These are phyloP conservation scores for Bipolaris zeicola DNA, from an alignment of 2,329 filamentous ascomycete species.

Conservation along the genomic window DNA sequence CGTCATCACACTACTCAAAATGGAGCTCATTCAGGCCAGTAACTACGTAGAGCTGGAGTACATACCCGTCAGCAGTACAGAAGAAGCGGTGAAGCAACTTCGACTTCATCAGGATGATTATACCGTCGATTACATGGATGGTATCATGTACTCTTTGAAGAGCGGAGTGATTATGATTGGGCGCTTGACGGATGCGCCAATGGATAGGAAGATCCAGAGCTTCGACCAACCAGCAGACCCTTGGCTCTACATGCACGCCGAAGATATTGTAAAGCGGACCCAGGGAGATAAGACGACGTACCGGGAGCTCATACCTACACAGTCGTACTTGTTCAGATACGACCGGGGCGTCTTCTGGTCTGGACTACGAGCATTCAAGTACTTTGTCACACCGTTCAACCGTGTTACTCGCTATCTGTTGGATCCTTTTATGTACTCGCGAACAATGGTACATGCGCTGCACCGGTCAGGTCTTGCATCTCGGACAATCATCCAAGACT, in stretches of 20 bases:
- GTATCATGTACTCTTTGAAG: conserved; percentile 64
- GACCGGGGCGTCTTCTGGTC: conserved; percentile 71
- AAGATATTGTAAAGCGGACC: conserved; percentile 38
- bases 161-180: conserved; percentile 67
- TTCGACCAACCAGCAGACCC: conserved; percentile 68
- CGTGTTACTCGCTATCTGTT: conserved; percentile 62
- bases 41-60: conserved; percentile 68
- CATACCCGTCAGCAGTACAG: conserved; percentile 57
- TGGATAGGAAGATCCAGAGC: conserved; percentile 38
- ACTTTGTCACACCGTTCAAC: conserved; percentile 67
- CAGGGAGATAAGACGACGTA: conserved; percentile 15
- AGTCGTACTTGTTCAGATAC: conserved; percentile 65
- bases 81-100: conserved; percentile 58
- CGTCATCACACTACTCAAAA: conserved; percentile 65
- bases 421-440: conserved; percentile 66
- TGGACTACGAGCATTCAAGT: conserved; percentile 64
- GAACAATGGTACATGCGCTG: conserved; percentile 66
- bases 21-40: conserved; percentile 61
- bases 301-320: conserved; percentile 53
- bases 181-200: conserved; percentile 57
- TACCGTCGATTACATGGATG: conserved; percentile 70
- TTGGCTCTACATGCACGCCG: conserved; percentile 76
- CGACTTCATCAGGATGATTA: conserved; percentile 51
- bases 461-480: conserved; percentile 63
- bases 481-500: conserved; percentile 66